These are phyloP conservation scores for Iris macrosiphon DNA, from an alignment of 106 monocot genomes.

Conservation along the genomic window DNA sequence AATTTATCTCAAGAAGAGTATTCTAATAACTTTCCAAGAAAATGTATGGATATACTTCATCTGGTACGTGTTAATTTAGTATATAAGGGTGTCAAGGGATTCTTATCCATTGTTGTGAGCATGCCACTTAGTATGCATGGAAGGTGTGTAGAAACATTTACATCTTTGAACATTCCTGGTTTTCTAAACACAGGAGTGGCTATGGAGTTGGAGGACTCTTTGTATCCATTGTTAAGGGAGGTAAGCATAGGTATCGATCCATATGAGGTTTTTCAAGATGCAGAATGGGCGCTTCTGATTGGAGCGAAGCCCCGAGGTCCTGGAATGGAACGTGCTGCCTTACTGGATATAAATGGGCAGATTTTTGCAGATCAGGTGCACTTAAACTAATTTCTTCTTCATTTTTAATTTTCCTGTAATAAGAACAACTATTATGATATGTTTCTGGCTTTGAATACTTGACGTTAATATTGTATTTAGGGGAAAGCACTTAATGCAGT, in stretches of 20 bases:
- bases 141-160: not conserved
- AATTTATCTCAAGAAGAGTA: too few species aligned
- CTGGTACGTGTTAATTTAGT: too few species aligned
- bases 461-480: constrained; percentile 23
- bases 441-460: not conserved
- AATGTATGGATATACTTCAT: too few species aligned
- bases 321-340: constrained; percentile 93
- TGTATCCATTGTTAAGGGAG: constrained; percentile 86
- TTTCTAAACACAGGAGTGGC: constrained; percentile 61
- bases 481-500: constrained; percentile 97
- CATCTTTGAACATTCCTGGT: not conserved
- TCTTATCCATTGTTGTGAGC: too few species aligned
- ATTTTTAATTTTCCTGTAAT: not conserved
- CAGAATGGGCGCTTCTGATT: constrained; percentile 94
- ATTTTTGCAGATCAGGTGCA: constrained; percentile 87
- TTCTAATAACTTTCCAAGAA: too few species aligned
- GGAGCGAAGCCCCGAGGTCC: constrained; percentile 94
- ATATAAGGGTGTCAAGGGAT: too few species aligned
- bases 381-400: not conserved
- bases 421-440: not conserved
- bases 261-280: constrained; percentile 78
- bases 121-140: not conserved
- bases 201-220: constrained; percentile 96
- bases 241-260: constrained; percentile 90
- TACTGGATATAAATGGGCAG: constrained; percentile 95